Base-by-base conservation (phyloP, 305 asterid genomes). In the Fraxinus albicans region DNA sequence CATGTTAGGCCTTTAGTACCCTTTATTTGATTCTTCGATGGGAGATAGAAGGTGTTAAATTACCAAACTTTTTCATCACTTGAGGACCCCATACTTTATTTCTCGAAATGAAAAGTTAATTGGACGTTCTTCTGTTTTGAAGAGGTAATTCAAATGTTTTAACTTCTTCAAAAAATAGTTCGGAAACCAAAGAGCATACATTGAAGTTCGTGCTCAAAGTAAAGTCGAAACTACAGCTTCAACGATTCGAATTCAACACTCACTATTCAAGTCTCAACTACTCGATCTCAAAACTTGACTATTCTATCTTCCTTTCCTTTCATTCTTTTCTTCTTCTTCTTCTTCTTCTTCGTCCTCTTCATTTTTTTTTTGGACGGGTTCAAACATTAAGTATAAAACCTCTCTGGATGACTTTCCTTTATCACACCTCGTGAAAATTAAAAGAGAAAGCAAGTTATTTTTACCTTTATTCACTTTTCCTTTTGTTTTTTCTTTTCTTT, bases 361-460 rank as follows among this genome's bases (percentile, higher is more conserved):
- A 36, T 38, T 38, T 38, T 38, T 21, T 21, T 13, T 75, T 9
- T 13, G 17, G 21, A 7, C 19, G 58, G 12, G 58, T 69, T 35
- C 12, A 83, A 67, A 80, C 35, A 40, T 19, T 40, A 73, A 23
- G 21, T 19, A 38, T 75, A 19, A 80, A 47, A 55, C 40, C 60
- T 15, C 69, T 21, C 36, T 21, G 8, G 83, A 33, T 25, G 70
- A 76, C 81, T 65, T 77, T 38, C 63, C 81, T 73, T 85, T 67
- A 34, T 60, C 21, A 50, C 87, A 40, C 87, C 90, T 88, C 86
- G 91, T 86, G 40, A 85, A 81, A 84, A 84, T 77, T 84, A 21
- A 88, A 90, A 88, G 93, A 69, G 81, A 90, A 85, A 82, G 86
- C 87, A 73, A 84, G 79, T 72, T 73, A 83, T 86, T 88, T 83